Percentiles rank a stretch among this genome's conserved stretches.
Conservation (phyloP, 768 basidiomycete species). For the Aureoboletus auriporus region DNA sequence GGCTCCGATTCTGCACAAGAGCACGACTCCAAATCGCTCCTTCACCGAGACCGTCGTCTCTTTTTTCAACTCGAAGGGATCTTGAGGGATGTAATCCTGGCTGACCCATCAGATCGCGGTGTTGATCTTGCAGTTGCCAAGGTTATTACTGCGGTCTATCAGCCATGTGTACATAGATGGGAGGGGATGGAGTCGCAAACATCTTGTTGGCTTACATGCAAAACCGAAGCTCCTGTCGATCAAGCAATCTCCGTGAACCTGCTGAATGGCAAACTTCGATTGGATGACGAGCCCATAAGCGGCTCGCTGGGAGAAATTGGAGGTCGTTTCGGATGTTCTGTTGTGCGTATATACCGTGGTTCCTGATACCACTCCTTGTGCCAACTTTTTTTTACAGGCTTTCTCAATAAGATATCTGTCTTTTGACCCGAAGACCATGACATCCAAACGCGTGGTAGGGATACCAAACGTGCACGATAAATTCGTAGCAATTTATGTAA, state of each 20-base stretch:
- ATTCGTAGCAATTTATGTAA: background rate
- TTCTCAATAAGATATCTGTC: no score
- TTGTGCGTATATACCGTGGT: no score
- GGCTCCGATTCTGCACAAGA: no score
- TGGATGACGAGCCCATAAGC: background rate
- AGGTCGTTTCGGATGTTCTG: no score
- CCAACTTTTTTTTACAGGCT: no score
- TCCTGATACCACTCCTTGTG: no score
- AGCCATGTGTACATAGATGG: slow-evolving; percentile 7
- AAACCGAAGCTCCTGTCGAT: slow-evolving; percentile 5
- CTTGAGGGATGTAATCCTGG: background rate
- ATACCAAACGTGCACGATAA: no score
- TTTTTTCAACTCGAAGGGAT: slow-evolving; percentile 14
- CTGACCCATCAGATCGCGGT: slow-evolving; percentile 1
- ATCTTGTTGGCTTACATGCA: slow-evolving; percentile 11
- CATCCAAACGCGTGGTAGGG: no score
- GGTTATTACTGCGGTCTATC: slow-evolving; percentile 9
- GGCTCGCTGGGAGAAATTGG: background rate
- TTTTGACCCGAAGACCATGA: no score
- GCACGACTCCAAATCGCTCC: no score
- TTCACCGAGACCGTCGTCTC: slow-evolving; percentile 23
- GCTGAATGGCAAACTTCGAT: slow-evolving; percentile 12
- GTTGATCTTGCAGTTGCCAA: slow-evolving; percentile 11
- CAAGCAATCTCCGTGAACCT: slow-evolving; percentile 6
- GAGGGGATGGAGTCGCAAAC: background rate